Percentiles rank a stretch among this genome's conserved stretches.
phyloP scores from a whole-genome alignment of 352 stramenopile species.

The Thalassiosira exigua region DNA sequence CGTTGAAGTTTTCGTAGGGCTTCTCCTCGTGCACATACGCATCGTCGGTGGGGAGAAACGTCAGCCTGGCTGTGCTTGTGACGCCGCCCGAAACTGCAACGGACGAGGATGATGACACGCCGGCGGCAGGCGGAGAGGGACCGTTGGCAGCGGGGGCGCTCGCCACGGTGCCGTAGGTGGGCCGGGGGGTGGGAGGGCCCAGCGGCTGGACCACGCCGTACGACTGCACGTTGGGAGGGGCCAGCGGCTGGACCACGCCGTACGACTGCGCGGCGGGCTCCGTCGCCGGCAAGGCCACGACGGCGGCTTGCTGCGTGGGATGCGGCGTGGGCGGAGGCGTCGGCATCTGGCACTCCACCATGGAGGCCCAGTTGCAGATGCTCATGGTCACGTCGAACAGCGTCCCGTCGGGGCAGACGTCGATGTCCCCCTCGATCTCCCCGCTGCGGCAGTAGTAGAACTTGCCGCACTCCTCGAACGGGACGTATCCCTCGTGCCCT shows the following conservation, averaged over 20 bases:
- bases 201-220: not conserved
- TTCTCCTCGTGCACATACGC: constrained; percentile 49
- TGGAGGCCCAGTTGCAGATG: constrained; percentile 55
- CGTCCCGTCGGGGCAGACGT: constrained; percentile 52
- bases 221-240: not conserved
- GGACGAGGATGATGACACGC: not conserved
- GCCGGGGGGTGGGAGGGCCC: not conserved
- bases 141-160: not conserved
- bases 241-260: not conserved
- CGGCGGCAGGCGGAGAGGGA: not conserved
- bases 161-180: not conserved
- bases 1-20: constrained; percentile 52
- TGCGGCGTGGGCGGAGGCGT: not conserved
- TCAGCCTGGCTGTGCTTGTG: constrained; percentile 14
- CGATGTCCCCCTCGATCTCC: constrained; percentile 55
- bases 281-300: too few relatives aligned
- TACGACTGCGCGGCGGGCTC: not conserved
- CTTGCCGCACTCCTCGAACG: constrained; percentile 57
- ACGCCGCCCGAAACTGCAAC: not conserved
- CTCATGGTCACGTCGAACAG: constrained; percentile 42
- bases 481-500: constrained; percentile 21
- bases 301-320: not conserved
- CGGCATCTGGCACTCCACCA: constrained; percentile 28
- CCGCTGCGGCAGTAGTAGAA: constrained; percentile 55
- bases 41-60: constrained; percentile 50